Conservation (phyloP, 1,284 basidiomycete genomes). For the Agroathelia rolfsii region DNA sequence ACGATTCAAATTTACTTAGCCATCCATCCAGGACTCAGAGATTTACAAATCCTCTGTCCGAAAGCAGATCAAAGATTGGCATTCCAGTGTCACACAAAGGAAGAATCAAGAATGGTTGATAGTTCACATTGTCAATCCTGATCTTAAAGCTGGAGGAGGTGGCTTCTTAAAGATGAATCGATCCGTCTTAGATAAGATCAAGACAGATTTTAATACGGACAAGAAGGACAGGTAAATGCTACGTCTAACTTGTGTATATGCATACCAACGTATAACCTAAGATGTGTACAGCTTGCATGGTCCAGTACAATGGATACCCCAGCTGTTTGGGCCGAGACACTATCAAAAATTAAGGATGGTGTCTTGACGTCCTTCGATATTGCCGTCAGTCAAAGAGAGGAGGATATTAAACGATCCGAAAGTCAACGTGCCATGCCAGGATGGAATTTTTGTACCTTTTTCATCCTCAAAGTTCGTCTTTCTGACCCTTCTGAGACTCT, state of each 20-base stretch:
- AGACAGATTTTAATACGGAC: constrained; percentile 85
- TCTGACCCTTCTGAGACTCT: too few species aligned
- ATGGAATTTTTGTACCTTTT: constrained; percentile 97
- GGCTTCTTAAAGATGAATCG: constrained; percentile 77
- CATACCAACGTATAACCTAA: constrained; percentile 23
- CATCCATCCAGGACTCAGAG: constrained; percentile 63
- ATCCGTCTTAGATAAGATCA: constrained; percentile 84
- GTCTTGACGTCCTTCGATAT: constrained; percentile 75
- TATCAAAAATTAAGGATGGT: constrained; percentile 85
- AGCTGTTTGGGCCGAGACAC: constrained; percentile 81
- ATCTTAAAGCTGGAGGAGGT: constrained; percentile 45
- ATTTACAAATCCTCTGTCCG: constrained; percentile 69
- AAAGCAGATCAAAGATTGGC: constrained; percentile 90
- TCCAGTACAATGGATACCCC: constrained; percentile 62
- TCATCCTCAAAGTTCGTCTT: constrained; percentile 75
- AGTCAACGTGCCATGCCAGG: constrained; percentile 81
- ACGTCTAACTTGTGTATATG: constrained; percentile 11
- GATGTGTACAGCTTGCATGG: constrained; percentile 77
- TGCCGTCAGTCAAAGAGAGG: constrained; percentile 71
- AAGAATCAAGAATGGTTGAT: constrained; percentile 88
- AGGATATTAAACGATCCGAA: constrained; percentile 83
- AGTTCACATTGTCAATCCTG: constrained; percentile 71
- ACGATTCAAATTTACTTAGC: constrained; percentile 7
- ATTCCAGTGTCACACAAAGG: constrained; percentile 52
- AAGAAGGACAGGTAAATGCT: constrained; percentile 73